Evolutionary conservation across 1,284 basidiomycete species (phyloP).

Genomic region (Phellinidium pouzarii): DNA sequence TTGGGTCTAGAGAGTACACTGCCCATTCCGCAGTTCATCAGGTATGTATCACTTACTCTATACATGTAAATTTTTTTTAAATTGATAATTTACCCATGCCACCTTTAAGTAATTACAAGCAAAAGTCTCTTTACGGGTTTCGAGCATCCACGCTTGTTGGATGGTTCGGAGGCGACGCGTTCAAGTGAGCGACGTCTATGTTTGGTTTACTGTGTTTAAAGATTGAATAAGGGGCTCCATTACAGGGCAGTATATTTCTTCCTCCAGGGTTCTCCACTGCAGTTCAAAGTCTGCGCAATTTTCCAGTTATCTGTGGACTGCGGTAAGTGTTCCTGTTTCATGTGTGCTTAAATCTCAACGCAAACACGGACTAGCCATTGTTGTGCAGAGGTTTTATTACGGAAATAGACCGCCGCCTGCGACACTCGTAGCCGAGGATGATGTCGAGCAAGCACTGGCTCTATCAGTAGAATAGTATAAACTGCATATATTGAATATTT

Average conservation of each 20-base stretch:
- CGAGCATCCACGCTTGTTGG: conserved; percentile 74
- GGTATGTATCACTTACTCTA: conserved; percentile 45
- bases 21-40: conserved; percentile 75
- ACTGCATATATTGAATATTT: too few species aligned
- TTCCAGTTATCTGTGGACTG: conserved; percentile 75
- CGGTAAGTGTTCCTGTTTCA: conserved; percentile 38
- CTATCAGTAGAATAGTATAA: conserved; percentile 40
- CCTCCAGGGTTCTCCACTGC: conserved; percentile 57
- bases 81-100: neutral
- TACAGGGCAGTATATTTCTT: conserved; percentile 75
- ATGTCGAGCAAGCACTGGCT: conserved; percentile 64
- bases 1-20: conserved; percentile 76
- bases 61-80: conserved; percentile 20
- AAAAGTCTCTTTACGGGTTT: conserved; percentile 78
- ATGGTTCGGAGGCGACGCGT: conserved; percentile 76
- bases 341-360: conserved; percentile 12
- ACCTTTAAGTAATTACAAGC: conserved; percentile 64
- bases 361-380: conserved; percentile 44
- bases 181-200: conserved; percentile 51
- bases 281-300: conserved; percentile 74
- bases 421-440: conserved; percentile 51
- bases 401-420: conserved; percentile 54
- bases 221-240: conserved; percentile 13
- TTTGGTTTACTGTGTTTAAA: neutral
- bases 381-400: conserved; percentile 64